Conservation (phyloP, 176 grass and related monocot genomes). For the Triticum aestivum region IWGSC_CS_RefSeq_v2.1 NC_057795.1:416739237-416739736, state of each 20-base stretch:
- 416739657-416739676: constrained; percentile 89
- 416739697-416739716: constrained; percentile 49
- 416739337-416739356: constrained; percentile 84
- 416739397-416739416: constrained; percentile 75
- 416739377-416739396: constrained; percentile 92
- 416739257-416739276: constrained; percentile 33
- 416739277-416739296: constrained; percentile 56
- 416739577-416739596: constrained; percentile 66
- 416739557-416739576: constrained; percentile 73
- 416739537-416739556: constrained; percentile 73
- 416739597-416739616: constrained; percentile 83
- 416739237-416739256: constrained; percentile 34
- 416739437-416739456: constrained; percentile 65
- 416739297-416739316: constrained; percentile 69
- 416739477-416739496: constrained; percentile 11
- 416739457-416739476: constrained; percentile 6
- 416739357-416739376: constrained; percentile 66
- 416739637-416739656: constrained; percentile 89
- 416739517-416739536: constrained; percentile 94
- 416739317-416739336: constrained; percentile 82
- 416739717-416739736: constrained; percentile 73
- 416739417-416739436: constrained; percentile 85
- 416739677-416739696: constrained; percentile 88
- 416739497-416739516: constrained; percentile 39
- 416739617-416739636: constrained; percentile 59